These are phyloP conservation scores for Coelastrella sp. DNA, from an alignment of 139 green algal genomes.

Conservation along the genomic window DNA sequence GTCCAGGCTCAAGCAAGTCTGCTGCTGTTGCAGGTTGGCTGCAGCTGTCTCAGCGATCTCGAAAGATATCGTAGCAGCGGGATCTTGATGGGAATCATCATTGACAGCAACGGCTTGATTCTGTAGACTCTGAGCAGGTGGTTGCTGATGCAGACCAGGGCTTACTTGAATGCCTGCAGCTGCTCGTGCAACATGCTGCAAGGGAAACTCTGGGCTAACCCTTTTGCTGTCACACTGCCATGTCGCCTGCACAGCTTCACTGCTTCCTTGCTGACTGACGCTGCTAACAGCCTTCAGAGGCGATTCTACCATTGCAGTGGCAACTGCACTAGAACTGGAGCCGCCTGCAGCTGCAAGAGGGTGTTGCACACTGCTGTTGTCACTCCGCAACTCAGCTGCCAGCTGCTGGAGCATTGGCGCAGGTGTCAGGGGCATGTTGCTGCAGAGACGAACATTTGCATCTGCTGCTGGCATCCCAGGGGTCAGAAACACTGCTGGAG, in stretches of 20 bases:
- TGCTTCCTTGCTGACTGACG: no score
- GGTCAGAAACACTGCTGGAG: slow-evolving; percentile 15
- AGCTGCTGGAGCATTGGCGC: slow-evolving; percentile 17
- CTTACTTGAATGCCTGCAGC: no score
- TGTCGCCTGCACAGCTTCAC: no score
- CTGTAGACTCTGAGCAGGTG: slow-evolving; percentile 3
- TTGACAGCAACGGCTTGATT: neutral
- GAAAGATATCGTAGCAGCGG: slow-evolving; percentile 6
- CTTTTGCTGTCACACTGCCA: no score
- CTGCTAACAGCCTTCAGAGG: no score
- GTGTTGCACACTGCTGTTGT: neutral
- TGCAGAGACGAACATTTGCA: no score
- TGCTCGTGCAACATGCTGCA: no score
- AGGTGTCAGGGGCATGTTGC: neutral
- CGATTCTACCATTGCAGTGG: no score
- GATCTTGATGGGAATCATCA: neutral
- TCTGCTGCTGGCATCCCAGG: no score
- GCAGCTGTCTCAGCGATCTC: neutral
- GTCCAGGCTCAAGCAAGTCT: neutral
- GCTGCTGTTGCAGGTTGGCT: neutral
- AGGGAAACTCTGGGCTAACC: no score
- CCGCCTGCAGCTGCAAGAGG: neutral
- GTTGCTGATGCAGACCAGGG: no score
- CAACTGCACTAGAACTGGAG: neutral
- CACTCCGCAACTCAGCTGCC: neutral